Conservation (phyloP, 805 yeast genomes). For the Hemisphaericaspora nanyangensis region DNA sequence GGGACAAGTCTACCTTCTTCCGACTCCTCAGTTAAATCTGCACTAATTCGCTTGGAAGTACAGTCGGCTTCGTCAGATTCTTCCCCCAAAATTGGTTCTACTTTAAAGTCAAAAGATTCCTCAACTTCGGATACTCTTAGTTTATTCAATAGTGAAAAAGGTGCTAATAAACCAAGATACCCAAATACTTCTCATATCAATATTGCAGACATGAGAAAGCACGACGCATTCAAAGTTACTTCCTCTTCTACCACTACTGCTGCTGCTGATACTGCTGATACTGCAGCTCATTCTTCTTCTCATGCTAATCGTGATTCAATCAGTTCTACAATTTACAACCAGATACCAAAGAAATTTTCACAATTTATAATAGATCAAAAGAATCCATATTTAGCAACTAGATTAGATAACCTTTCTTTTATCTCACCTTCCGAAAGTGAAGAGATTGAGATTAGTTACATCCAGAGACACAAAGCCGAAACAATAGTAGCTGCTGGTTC, state of each 20-base stretch:
- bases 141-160: constrained; percentile 12
- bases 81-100: constrained; percentile 20
- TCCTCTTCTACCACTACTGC: constrained; percentile 2
- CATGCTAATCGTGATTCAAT: neutral
- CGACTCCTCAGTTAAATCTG: neutral
- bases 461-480: neutral
- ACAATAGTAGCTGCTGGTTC: too few relatives aligned
- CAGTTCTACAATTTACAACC: constrained; percentile 16
- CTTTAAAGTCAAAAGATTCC: constrained; percentile 8
- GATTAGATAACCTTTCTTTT: constrained; percentile 17
- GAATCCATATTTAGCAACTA: constrained; percentile 16
- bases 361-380: constrained; percentile 37
- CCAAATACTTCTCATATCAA: constrained; percentile 24
- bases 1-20: too few relatives aligned
- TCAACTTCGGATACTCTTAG: constrained; percentile 25
- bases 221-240: neutral
- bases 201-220: neutral
- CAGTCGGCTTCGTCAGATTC: constrained; percentile 24
- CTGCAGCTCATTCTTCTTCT: neutral
- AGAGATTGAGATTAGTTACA: neutral
- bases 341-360: constrained; percentile 39
- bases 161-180: constrained; percentile 12
- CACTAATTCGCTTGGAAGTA: constrained; percentile 15
- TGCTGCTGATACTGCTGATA: neutral
- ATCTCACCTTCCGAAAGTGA: constrained; percentile 9